phyloP scores from a whole-genome alignment of 2,329 filamentous ascomycete genomes.

The Talaromyces verruculosus region DNA sequence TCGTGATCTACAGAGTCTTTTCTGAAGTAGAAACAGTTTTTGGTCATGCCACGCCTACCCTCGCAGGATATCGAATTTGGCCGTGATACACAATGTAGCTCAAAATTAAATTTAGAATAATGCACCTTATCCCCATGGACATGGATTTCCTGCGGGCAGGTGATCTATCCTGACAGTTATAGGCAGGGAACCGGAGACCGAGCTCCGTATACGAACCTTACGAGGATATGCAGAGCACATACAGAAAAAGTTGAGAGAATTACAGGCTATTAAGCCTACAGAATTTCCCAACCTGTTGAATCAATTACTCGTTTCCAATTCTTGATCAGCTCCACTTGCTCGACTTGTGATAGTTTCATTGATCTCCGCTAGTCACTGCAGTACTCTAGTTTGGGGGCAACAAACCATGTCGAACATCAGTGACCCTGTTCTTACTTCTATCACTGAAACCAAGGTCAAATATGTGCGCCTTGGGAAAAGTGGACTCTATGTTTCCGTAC shows the following conservation, averaged over 20 bases:
- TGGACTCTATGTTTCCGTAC: not conserved
- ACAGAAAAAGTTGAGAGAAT: not conserved
- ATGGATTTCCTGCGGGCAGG: not conserved
- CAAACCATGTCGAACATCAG: not conserved
- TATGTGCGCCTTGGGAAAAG: conserved; percentile 1
- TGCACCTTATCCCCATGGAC: not conserved
- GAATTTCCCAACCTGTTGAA: not conserved
- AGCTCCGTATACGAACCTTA: not conserved
- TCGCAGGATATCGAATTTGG: not conserved
- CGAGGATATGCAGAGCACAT: not conserved
- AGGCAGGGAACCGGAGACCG: not conserved
- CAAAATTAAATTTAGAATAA: not conserved
- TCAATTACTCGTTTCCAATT: not conserved
- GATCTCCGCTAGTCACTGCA: not conserved
- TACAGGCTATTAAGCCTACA: not conserved
- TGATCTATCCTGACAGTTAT: not conserved
- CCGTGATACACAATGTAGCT: not conserved
- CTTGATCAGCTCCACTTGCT: not conserved
- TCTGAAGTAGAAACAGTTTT: not conserved
- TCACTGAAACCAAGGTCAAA: not conserved
- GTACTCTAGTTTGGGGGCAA: not conserved
- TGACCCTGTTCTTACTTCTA: not conserved
- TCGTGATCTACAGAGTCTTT: too few relatives aligned
- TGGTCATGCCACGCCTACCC: not conserved
- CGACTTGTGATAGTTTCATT: not conserved